phyloP scores from a whole-genome alignment of 257 asterid genomes.

The Capsicum rhomboideum region DNA sequence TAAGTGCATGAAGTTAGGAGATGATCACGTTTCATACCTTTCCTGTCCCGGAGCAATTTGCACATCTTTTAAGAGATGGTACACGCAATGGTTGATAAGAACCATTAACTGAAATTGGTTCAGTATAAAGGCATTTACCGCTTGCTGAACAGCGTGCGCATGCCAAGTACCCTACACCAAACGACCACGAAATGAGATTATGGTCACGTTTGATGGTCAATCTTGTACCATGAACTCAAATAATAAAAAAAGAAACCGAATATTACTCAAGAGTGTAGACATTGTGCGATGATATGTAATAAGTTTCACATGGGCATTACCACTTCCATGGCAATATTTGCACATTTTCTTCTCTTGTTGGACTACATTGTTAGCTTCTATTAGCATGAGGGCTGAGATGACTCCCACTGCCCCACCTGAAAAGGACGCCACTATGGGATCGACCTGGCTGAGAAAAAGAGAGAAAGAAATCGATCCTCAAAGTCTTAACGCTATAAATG shows the following conservation, averaged over 20 bases:
- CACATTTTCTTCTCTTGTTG: conserved; percentile 88
- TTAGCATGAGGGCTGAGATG: conserved; percentile 72
- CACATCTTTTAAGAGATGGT: conserved; percentile 65
- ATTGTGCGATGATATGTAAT: neutral
- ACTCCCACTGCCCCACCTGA: conserved; percentile 99
- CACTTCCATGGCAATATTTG: conserved; percentile 92
- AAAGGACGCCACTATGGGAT: conserved; percentile 91
- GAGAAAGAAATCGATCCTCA: neutral
- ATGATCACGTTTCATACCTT: conserved; percentile 39
- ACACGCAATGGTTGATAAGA: conserved; percentile 39
- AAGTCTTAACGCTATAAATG: neutral
- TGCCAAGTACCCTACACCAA: conserved; percentile 68
- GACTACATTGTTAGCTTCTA: conserved; percentile 78
- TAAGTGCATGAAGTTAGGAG: no score
- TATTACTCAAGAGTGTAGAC: neutral
- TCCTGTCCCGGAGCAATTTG: conserved; percentile 90
- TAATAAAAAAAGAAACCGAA: neutral
- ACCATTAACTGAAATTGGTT: conserved; percentile 39
- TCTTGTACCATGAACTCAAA: neutral
- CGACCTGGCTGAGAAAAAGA: conserved; percentile 67
- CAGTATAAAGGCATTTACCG: conserved; percentile 65
- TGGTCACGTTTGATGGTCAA: neutral
- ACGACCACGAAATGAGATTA: neutral
- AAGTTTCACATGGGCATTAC: conserved; percentile 21
- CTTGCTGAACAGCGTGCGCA: conserved; percentile 84